These are phyloP conservation scores for Bryoerythrophyllum caledonicum DNA, from an alignment of 225 moss, liverwort and hornwort species.

Conservation along the genomic window DNA sequence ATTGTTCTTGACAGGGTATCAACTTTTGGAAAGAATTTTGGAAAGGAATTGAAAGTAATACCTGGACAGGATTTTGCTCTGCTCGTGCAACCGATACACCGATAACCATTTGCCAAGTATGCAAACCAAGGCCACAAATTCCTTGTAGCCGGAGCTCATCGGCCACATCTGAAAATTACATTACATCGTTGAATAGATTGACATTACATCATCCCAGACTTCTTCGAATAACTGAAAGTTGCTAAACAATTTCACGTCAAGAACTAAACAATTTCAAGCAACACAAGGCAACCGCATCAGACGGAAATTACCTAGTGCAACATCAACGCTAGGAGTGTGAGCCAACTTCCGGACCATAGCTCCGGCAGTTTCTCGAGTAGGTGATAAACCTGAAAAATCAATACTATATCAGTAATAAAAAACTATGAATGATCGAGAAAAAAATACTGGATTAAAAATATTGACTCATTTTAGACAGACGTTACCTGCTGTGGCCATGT, in stretches of 20 bases:
- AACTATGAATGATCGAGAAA: background rate
- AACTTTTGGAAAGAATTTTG: background rate
- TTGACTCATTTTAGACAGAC: background rate
- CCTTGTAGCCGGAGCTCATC: conserved; percentile 50
- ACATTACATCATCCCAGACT: background rate
- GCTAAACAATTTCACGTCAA: conserved; percentile 1
- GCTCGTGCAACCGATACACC: conserved; percentile 46
- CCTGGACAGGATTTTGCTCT: conserved; percentile 48
- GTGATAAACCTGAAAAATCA: conserved; percentile 49
- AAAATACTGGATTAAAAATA: background rate
- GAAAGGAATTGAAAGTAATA: conserved; percentile 8
- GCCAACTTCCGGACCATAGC: conserved; percentile 63
- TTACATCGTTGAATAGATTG: background rate
- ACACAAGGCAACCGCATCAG: background rate
- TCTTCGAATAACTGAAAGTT: conserved; percentile 2
- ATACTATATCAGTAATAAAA: conserved; percentile 10
- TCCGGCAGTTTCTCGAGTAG: conserved; percentile 58
- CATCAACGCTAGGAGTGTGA: conserved; percentile 54
- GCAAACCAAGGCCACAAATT: conserved; percentile 50
- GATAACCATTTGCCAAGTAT: conserved; percentile 58
- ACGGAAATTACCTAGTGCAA: conserved; percentile 50
- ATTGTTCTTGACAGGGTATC: background rate
- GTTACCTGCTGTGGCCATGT: conserved; percentile 63
- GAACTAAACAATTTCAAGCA: background rate
- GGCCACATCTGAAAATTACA: conserved; percentile 51